These are phyloP conservation scores for Persicaria maculosa DNA, from an alignment of 148 eudicot genomes.

Conservation along the genomic window DNA sequence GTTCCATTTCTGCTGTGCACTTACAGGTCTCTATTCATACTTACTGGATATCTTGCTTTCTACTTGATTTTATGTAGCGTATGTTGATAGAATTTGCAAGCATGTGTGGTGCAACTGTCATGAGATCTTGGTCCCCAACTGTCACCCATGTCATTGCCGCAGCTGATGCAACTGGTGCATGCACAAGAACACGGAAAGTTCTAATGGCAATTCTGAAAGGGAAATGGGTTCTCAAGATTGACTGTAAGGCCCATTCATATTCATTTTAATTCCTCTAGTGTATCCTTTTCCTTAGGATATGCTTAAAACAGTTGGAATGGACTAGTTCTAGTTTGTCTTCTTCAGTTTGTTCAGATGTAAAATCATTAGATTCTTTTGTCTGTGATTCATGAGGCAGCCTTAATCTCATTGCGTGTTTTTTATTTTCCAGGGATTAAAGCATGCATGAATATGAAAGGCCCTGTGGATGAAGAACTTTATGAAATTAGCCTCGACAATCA, in stretches of 20 bases:
- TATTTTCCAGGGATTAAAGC: conserved; percentile 61
- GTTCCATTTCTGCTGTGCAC: neutral
- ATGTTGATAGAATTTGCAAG: conserved; percentile 52
- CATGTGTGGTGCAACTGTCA: conserved; percentile 60
- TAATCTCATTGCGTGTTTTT: neutral
- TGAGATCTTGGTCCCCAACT: conserved; percentile 57
- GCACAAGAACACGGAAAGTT: conserved; percentile 71
- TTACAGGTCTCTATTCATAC: neutral
- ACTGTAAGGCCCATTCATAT: conserved; percentile 47
- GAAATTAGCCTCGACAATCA: conserved; percentile 71
- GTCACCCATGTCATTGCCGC: conserved; percentile 94
- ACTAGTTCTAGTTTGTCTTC: neutral
- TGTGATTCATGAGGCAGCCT: neutral
- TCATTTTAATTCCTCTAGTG: neutral
- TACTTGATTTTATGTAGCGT: conserved; percentile 28
- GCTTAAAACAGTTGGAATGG: neutral
- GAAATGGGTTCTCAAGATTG: conserved; percentile 67
- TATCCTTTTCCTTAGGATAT: neutral
- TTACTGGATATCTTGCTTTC: neutral
- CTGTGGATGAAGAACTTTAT: conserved; percentile 62
- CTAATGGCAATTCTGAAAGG: conserved; percentile 88
- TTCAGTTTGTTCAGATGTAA: neutral
- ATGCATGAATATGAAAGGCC: conserved; percentile 40
- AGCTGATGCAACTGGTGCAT: conserved; percentile 83
- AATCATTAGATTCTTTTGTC: neutral